These are phyloP conservation scores for Hypoxylon sp. DNA, from an alignment of 2,329 filamentous ascomycete genomes.

Conservation along the genomic window DNA sequence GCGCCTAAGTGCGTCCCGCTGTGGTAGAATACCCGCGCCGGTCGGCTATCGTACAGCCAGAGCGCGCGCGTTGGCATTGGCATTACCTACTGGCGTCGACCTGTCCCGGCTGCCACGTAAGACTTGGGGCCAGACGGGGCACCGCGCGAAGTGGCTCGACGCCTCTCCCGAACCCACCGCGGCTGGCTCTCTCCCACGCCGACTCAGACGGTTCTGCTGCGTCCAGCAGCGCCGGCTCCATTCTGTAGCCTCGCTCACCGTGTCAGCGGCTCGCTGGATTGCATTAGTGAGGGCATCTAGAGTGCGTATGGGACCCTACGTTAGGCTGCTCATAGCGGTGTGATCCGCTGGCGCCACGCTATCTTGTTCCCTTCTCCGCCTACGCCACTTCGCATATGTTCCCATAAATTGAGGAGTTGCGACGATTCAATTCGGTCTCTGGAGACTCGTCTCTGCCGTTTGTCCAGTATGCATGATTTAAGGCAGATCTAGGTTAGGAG, in stretches of 20 bases:
- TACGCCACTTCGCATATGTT: constrained; percentile 18
- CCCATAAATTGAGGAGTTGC: constrained; percentile 32
- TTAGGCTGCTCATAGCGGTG: constrained; percentile 7
- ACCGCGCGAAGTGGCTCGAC: constrained; percentile 8
- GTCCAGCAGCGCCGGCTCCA: constrained; percentile 19
- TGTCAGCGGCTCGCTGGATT: constrained; percentile 14
- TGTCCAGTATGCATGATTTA: constrained; percentile 6
- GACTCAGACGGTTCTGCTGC: constrained; percentile 12
- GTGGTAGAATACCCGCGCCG: constrained; percentile 8
- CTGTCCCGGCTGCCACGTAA: constrained; percentile 29
- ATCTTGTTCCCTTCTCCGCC: constrained; percentile 14
- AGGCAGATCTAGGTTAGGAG: too few relatives aligned
- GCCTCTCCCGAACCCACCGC: background rate
- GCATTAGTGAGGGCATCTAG: constrained; percentile 14
- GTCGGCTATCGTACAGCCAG: constrained; percentile 1
- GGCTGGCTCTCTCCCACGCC: constrained; percentile 9
- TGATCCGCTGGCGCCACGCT: constrained; percentile 31
- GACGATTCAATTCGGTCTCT: constrained; percentile 12
- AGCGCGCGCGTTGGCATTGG: background rate
- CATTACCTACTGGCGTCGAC: constrained; percentile 5
- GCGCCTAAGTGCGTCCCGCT: constrained; percentile 5
- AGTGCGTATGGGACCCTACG: too few relatives aligned
- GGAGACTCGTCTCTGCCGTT: background rate
- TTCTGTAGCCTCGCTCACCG: constrained; percentile 20
- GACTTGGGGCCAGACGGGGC: background rate